Base-by-base conservation (phyloP, 169 alveolate genomes). In the Eimeria tenella region DNA sequence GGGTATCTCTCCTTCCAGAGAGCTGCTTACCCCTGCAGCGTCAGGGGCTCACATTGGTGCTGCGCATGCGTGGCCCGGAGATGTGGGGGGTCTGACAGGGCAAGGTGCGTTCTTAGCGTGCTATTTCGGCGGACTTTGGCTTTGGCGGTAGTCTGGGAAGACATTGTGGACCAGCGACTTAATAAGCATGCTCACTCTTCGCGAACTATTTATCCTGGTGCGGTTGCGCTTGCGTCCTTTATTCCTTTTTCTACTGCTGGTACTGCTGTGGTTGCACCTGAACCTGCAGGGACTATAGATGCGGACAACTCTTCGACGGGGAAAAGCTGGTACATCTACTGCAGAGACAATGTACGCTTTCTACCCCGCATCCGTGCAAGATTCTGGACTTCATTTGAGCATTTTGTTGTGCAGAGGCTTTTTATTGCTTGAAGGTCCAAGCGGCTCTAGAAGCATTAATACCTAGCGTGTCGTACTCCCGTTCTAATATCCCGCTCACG, bases 301-400 rank as follows among this genome's bases (percentile, higher is more conserved):
- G 52, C 52, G 49, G 91, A 84, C 6, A 84, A 84, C 91, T 84
- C 79, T 53, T 62, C 62, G 49, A 42, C 91, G 79, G 91, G 91
- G 79, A 84, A 84, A 77, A 84, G 91, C 55, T 84, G 91, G 91
- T 84, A 84, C 23, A 84, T 84, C 31, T 84, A 84, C 79, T 84
- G 91, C 81, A 75, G 91, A 5, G 91, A 84, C 63, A 84, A 84
- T 55, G 91, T 84, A 62, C 60, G 91, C 42, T n/a, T 75, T 8
- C 42, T 31, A 31, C 42, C 42, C 4, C 68, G 68, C 68, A 58
- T 58, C 68, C 0, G 0, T 58, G 68, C 68, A 58, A 10, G 68
- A 17, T 10, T 31, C 42, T 31, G 42, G 42, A 31, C 42, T 31
- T 75, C 50, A 7, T 17, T 7, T 23, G 86, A 75, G 23, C n/a